phyloP scores from a whole-genome alignment of 148 eudicot species.

The Chenopodium suecicum region DNA sequence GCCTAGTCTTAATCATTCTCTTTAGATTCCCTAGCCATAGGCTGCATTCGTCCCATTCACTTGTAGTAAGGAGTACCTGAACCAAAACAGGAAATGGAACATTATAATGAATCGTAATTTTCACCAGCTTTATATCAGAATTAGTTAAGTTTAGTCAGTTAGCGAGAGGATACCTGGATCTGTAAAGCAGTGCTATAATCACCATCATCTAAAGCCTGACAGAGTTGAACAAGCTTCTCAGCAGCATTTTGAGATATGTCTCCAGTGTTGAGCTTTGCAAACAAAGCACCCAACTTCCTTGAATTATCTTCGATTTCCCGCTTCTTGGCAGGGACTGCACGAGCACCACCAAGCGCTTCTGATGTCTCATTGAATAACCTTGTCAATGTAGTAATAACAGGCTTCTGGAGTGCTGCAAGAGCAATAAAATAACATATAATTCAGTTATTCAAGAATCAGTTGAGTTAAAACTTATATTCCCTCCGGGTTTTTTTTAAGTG shows the following conservation, averaged over 20 bases:
- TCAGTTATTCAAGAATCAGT: neutral
- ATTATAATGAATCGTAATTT: neutral
- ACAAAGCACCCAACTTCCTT: constrained; percentile 78
- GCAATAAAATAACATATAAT: neutral
- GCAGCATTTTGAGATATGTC: constrained; percentile 87
- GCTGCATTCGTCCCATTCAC: constrained; percentile 87
- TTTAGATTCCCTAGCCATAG: constrained; percentile 68
- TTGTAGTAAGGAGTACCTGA: constrained; percentile 69
- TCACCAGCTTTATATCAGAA: neutral
- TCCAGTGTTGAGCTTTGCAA: constrained; percentile 75
- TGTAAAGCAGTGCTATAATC: constrained; percentile 83
- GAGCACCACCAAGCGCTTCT: constrained; percentile 78
- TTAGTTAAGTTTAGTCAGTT: no score
- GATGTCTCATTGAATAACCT: constrained; percentile 87
- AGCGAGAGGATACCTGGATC: constrained; percentile 58
- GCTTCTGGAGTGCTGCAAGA: constrained; percentile 74
- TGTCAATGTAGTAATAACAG: constrained; percentile 76
- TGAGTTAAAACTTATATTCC: neutral
- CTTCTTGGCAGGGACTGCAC: constrained; percentile 70
- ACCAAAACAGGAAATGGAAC: neutral
- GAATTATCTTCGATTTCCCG: constrained; percentile 94
- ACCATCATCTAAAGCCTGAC: constrained; percentile 79
- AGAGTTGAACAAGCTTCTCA: constrained; percentile 85
- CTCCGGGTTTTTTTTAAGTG: no score
- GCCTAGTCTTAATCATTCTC: constrained; percentile 77